phyloP scores from a whole-genome alignment of 164 flowering plant species.

The Stephania yunnanensis region DNA sequence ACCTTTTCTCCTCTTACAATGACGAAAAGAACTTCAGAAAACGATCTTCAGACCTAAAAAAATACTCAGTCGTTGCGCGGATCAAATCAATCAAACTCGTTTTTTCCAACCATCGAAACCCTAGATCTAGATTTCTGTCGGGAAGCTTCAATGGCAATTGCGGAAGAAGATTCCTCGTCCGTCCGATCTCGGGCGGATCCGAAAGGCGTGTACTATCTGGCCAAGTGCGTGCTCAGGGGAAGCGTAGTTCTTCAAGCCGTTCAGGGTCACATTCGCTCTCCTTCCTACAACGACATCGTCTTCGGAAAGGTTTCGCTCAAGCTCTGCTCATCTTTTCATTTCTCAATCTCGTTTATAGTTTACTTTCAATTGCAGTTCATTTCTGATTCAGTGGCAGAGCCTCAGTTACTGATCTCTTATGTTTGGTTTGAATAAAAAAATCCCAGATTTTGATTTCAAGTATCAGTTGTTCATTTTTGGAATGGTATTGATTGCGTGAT shows the following conservation, averaged over 20 bases:
- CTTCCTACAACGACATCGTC: slow-evolving; percentile 64
- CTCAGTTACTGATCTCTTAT: background rate
- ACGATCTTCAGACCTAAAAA: no score
- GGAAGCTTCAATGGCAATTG: slow-evolving; percentile 47
- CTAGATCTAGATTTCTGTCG: background rate
- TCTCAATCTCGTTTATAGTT: background rate
- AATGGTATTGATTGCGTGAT: background rate
- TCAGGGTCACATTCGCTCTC: slow-evolving; percentile 67
- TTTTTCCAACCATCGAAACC: background rate
- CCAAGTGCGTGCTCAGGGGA: slow-evolving; percentile 72
- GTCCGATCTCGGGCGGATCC: slow-evolving; percentile 29
- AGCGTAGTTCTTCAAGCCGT: slow-evolving; percentile 82
- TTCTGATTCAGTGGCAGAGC: background rate
- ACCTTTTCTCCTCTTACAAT: no score
- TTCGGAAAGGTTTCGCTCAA: slow-evolving; percentile 66
- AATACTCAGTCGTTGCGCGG: no score
- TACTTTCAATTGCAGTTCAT: background rate
- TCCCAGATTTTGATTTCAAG: background rate
- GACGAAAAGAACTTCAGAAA: no score
- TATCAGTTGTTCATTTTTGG: background rate
- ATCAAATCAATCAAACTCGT: no score
- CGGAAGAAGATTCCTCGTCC: slow-evolving; percentile 53
- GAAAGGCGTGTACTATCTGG: slow-evolving; percentile 47
- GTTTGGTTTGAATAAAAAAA: background rate
- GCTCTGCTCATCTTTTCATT: background rate